Conservation (phyloP, 331 rosid genomes). For the Quercus lobata region DNA sequence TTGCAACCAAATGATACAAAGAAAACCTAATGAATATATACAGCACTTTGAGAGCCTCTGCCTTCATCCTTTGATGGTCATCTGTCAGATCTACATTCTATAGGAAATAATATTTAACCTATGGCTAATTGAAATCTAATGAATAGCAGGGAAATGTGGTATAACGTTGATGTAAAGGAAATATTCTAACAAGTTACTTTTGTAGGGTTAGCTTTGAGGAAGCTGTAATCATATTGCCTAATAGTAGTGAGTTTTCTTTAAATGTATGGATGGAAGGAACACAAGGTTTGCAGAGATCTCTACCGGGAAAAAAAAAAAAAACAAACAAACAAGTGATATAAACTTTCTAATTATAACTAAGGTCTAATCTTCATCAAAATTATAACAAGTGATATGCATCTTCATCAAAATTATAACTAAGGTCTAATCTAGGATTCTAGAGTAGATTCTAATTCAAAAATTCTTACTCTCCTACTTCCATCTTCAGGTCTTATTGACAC, state of each 20-base stretch:
- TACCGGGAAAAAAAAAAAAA: background rate
- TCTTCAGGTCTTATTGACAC: background rate
- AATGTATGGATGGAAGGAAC: background rate
- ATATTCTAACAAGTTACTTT: background rate
- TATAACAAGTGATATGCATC: background rate
- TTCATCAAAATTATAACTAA: background rate
- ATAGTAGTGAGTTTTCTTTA: background rate
- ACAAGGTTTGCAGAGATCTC: background rate
- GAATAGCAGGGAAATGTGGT: background rate
- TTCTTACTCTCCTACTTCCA: background rate
- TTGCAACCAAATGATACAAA: background rate
- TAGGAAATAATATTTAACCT: background rate
- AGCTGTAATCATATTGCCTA: background rate
- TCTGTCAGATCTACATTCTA: background rate
- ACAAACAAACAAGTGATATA: no score
- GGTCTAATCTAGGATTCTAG: background rate
- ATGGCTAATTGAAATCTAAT: background rate
- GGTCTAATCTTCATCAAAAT: background rate
- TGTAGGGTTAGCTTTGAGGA: background rate
- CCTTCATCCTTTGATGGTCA: background rate
- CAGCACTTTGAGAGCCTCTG: background rate
- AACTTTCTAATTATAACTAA: background rate
- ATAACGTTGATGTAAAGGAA: background rate
- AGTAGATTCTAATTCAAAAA: background rate
- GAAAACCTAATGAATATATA: background rate